Evolutionary conservation across 2,329 filamentous ascomycete genomes (phyloP).

Genomic region (Dothistroma septosporum): DNA sequence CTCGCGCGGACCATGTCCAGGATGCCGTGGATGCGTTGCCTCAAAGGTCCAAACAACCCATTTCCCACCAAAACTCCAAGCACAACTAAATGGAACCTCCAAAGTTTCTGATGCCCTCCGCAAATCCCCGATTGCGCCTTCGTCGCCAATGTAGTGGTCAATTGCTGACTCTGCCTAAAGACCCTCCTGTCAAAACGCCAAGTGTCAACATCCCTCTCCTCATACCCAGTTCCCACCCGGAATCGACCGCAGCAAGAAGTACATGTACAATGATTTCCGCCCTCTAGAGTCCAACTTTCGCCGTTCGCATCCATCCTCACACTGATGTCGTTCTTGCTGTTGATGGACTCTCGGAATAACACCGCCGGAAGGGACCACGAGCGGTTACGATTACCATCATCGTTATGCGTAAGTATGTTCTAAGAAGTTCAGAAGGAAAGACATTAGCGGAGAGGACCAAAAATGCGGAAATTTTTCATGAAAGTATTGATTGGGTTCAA

Average conservation of each 20-base stretch:
- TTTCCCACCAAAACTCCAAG: not conserved
- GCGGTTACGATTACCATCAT: not conserved
- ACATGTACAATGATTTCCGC: not conserved
- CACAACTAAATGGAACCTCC: constrained; percentile 1
- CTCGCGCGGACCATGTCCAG: not conserved
- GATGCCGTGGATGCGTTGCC: not conserved
- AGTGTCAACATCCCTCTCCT: not conserved
- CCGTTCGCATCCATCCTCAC: not conserved
- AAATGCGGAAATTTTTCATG: constrained; percentile 7
- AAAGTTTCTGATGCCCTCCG: not conserved
- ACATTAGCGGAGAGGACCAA: constrained; percentile 9
- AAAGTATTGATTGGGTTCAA: constrained; percentile 8
- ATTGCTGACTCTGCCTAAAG: not conserved
- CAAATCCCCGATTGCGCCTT: not conserved
- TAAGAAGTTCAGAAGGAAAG: constrained; percentile 8
- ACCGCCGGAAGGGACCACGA: constrained; percentile 1
- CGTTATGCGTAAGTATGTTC: not conserved
- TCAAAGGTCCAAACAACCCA: not conserved
- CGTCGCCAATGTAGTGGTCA: no score
- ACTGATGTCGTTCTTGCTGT: not conserved
- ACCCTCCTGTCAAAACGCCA: not conserved
- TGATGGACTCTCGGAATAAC: not conserved
- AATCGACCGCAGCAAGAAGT: not conserved
- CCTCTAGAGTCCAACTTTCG: constrained; percentile 2
- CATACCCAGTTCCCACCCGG: not conserved